These are phyloP conservation scores for Arabis hirsuta DNA, from an alignment of 345 rosid genomes.

Conservation along the genomic window DNA sequence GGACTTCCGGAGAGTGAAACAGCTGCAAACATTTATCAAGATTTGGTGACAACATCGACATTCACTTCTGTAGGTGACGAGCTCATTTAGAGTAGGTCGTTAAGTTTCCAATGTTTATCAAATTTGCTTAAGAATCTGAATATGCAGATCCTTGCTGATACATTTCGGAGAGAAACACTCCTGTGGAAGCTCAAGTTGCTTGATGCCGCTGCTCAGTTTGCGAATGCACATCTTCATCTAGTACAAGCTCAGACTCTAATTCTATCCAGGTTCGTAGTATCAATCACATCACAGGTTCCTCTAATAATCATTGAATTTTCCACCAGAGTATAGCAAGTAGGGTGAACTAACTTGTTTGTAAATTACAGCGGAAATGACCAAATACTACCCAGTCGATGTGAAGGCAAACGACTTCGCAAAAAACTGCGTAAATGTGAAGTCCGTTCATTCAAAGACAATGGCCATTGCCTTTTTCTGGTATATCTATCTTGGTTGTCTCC, in stretches of 20 bases:
- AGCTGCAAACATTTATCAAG: slow-evolving; percentile 50
- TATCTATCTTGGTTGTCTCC: slow-evolving; percentile 26
- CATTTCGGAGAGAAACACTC: slow-evolving; percentile 61
- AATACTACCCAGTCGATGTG: slow-evolving; percentile 67
- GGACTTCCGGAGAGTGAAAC: slow-evolving; percentile 59
- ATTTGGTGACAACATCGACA: slow-evolving; percentile 53
- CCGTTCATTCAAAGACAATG: slow-evolving; percentile 60
- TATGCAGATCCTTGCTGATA: slow-evolving; percentile 64
- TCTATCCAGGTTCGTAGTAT: slow-evolving; percentile 57
- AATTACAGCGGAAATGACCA: slow-evolving; percentile 75
- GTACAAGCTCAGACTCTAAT: slow-evolving; percentile 69
- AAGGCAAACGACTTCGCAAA: slow-evolving; percentile 59
- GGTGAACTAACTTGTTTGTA: slow-evolving; percentile 18
- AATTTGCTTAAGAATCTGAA: slow-evolving; percentile 33
- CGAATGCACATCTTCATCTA: slow-evolving; percentile 75
- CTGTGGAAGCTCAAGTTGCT: slow-evolving; percentile 78
- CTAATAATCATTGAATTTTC: slow-evolving; percentile 5
- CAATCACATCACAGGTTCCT: slow-evolving; percentile 13
- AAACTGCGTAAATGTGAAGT: slow-evolving; percentile 55
- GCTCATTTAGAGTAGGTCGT: slow-evolving; percentile 8
- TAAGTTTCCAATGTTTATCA: slow-evolving; percentile 19
- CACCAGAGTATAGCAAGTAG: slow-evolving; percentile 15
- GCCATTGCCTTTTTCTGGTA: slow-evolving; percentile 87
- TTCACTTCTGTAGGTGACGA: slow-evolving; percentile 55
- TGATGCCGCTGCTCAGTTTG: slow-evolving; percentile 60